Conservation (phyloP, 225 moss, liverwort and hornwort species). For the Physcomitrellopsis africana region DNA sequence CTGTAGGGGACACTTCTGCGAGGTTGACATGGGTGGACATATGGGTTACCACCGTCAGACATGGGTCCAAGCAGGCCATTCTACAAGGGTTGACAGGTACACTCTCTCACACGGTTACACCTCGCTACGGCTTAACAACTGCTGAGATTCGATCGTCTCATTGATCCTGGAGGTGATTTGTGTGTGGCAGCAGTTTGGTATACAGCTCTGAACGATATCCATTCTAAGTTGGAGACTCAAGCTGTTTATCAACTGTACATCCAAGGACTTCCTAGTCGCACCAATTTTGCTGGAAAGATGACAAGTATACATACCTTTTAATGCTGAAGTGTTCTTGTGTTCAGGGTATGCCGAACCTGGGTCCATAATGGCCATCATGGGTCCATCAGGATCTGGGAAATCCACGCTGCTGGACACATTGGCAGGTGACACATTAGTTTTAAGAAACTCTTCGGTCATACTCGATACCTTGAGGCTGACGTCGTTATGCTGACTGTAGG, state of each 20-base stretch:
- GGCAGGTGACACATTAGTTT: slow-evolving; percentile 22
- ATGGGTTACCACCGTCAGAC: slow-evolving; percentile 52
- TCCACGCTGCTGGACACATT: slow-evolving; percentile 63
- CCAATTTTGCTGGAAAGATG: not conserved
- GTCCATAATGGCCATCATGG: slow-evolving; percentile 70
- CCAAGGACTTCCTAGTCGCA: no score
- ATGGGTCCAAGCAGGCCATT: slow-evolving; percentile 49
- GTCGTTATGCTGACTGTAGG: not conserved
- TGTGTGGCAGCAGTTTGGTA: no score
- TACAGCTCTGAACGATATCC: no score
- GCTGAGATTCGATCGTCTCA: no score
- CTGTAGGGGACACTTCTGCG: slow-evolving; percentile 53
- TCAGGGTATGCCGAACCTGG: slow-evolving; percentile 66
- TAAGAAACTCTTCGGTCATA: no score
- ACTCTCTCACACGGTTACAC: not conserved
- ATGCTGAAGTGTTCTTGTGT: not conserved
- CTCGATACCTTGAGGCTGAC: not conserved
- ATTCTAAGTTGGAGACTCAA: no score
- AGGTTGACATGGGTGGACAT: slow-evolving; percentile 66
- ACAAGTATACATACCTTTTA: not conserved
- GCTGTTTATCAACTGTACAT: no score
- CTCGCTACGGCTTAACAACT: not conserved
- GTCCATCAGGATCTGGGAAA: slow-evolving; percentile 75
- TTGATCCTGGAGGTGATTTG: not conserved
- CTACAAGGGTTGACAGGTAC: slow-evolving; percentile 54